These are phyloP conservation scores for Cylindrotheca fusiformis DNA, from an alignment of 108 stramenopile species.

Conservation along the genomic window DNA sequence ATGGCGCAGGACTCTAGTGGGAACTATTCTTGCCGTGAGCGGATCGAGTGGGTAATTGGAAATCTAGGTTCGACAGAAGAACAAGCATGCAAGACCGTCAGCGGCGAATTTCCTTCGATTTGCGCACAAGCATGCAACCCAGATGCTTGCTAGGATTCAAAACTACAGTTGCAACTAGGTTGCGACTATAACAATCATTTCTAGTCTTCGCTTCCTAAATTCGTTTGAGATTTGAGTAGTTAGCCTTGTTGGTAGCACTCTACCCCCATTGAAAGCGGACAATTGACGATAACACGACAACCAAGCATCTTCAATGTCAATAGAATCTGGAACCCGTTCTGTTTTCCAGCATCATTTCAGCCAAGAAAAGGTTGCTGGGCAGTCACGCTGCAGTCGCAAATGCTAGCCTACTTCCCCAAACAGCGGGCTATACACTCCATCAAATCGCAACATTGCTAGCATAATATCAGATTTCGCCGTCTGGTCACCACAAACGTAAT, in stretches of 20 bases:
- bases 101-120: constrained; percentile 6
- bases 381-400: constrained; percentile 34
- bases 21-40: constrained; percentile 1
- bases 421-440: constrained; percentile 78
- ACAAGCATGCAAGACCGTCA: neutral
- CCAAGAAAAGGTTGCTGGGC: constrained; percentile 42
- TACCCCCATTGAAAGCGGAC: constrained; percentile 79
- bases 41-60: constrained; percentile 9
- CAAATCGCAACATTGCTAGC: constrained; percentile 71
- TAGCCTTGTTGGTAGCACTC: constrained; percentile 69
- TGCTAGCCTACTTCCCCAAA: constrained; percentile 68
- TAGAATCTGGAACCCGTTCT: constrained; percentile 47
- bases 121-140: constrained; percentile 7
- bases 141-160: neutral
- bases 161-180: too few species aligned
- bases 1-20: neutral
- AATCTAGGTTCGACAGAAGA: constrained; percentile 4
- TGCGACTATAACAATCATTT: too few species aligned
- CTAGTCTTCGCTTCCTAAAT: too few species aligned
- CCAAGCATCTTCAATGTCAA: constrained; percentile 74
- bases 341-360: constrained; percentile 50
- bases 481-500: constrained; percentile 48
- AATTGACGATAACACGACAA: constrained; percentile 73
- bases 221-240: too few species aligned
- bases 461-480: constrained; percentile 78